These are phyloP conservation scores for Wickerhamomyces bovis DNA, from an alignment of 805 yeast species.

Conservation along the genomic window DNA sequence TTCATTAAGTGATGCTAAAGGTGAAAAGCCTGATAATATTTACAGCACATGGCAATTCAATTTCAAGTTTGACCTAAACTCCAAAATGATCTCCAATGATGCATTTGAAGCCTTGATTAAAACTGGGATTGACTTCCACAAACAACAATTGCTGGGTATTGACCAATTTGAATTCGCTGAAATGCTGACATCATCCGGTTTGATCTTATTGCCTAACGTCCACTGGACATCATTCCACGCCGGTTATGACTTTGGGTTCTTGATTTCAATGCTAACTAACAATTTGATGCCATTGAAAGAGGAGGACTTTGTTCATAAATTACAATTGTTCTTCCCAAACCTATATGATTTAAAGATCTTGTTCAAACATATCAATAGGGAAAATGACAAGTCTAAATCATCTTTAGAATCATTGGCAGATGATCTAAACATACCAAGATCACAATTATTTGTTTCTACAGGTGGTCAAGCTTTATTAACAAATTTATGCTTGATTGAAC, in stretches of 20 bases:
- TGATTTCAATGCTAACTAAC: conserved; percentile 71
- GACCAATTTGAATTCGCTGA: conserved; percentile 78
- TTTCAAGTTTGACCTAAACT: conserved; percentile 68
- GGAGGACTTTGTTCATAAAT: conserved; percentile 68
- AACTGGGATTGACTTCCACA: conserved; percentile 75
- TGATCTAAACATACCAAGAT: conserved; percentile 61
- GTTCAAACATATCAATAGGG: conserved; percentile 21
- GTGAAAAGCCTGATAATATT: conserved; percentile 59
- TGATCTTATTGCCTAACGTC: conserved; percentile 57
- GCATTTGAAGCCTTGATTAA: conserved; percentile 73
- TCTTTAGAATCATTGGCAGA: conserved; percentile 63
- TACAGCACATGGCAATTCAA: conserved; percentile 96
- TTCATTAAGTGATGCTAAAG: conserved; percentile 62
- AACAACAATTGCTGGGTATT: conserved; percentile 73
- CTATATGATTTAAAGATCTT: conserved; percentile 74
- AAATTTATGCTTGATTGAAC: conserved; percentile 57
- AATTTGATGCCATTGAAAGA: conserved; percentile 74
- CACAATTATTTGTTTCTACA: conserved; percentile 47
- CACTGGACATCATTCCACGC: conserved; percentile 91
- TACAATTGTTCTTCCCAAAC: conserved; percentile 69
- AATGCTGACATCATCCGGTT: conserved; percentile 77
- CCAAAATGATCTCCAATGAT: conserved; percentile 84
- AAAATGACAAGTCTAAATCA: conserved; percentile 27
- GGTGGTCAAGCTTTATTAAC: conserved; percentile 62
- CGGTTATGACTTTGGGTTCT: conserved; percentile 92